phyloP scores from a whole-genome alignment of 441 rosid genomes.

The Metrosideros polymorpha region DNA sequence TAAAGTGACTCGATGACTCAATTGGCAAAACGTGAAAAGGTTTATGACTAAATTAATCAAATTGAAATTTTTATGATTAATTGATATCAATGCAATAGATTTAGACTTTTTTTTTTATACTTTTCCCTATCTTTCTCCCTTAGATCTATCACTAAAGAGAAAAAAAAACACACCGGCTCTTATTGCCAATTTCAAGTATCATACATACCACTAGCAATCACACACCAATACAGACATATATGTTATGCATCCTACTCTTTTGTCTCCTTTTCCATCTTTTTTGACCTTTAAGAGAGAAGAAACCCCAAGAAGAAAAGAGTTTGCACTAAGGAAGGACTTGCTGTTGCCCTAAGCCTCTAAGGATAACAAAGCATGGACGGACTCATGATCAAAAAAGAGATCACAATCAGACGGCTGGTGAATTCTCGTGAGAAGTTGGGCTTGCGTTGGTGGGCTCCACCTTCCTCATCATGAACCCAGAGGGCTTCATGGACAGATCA shows the following conservation, averaged over 20 bases:
- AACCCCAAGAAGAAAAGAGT: neutral
- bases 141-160: neutral
- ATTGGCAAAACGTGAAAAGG: too few relatives aligned
- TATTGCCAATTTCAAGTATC: neutral
- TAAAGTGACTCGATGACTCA: too few relatives aligned
- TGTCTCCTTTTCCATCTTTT: neutral
- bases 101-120: too few relatives aligned
- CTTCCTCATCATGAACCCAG: conserved; percentile 17
- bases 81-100: too few relatives aligned
- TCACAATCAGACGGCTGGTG: neutral
- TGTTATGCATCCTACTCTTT: neutral
- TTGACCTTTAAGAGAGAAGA: neutral
- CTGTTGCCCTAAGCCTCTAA: neutral
- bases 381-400: neutral
- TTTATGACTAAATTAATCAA: too few relatives aligned
- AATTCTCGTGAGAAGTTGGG: neutral
- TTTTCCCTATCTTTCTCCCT: too few relatives aligned
- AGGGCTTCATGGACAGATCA: conserved; percentile 13
- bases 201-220: neutral
- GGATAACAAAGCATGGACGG: neutral
- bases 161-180: neutral
- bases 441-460: conserved; percentile 25
- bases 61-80: too few relatives aligned
- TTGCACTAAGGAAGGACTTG: neutral
- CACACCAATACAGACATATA: neutral